phyloP scores from a whole-genome alignment of 2,329 filamentous ascomycete genomes.

The Didymella pinodella region DNA sequence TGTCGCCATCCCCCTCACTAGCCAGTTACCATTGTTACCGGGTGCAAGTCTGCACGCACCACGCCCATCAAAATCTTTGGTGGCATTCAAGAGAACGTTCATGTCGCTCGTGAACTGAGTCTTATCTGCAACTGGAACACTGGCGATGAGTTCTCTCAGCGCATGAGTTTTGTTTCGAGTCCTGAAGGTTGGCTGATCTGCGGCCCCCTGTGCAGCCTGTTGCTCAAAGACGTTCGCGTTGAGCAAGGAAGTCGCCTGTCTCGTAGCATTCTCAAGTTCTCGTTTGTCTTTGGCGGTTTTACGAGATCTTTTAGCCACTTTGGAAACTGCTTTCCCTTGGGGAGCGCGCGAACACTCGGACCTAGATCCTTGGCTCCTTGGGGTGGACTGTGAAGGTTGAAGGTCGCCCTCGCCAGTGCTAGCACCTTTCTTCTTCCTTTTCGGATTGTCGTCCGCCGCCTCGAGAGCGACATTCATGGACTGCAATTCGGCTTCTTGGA shows the following conservation, averaged over 20 bases:
- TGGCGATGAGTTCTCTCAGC: slow-evolving; percentile 52
- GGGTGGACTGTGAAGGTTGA: slow-evolving; percentile 16
- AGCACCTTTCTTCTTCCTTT: slow-evolving; percentile 29
- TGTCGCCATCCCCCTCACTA: slow-evolving; percentile 58
- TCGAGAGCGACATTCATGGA: slow-evolving; percentile 45
- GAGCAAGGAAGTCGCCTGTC: slow-evolving; percentile 38
- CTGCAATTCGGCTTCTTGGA: slow-evolving; percentile 39
- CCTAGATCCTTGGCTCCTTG: slow-evolving; percentile 12
- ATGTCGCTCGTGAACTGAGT: slow-evolving; percentile 49
- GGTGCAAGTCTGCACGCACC: slow-evolving; percentile 41
- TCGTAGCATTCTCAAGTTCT: slow-evolving; percentile 26
- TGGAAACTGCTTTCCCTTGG: slow-evolving; percentile 8
- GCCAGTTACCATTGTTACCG: slow-evolving; percentile 49
- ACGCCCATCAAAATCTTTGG: slow-evolving; percentile 53
- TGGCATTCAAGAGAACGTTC: slow-evolving; percentile 49
- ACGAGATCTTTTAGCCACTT: slow-evolving; percentile 18
- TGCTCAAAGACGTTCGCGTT: slow-evolving; percentile 44
- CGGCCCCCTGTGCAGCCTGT: slow-evolving; percentile 34
- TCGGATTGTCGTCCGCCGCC: slow-evolving; percentile 29
- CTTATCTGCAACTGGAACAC: slow-evolving; percentile 48
- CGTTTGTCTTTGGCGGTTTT: slow-evolving; percentile 30
- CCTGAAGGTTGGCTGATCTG: slow-evolving; percentile 37
- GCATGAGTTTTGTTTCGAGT: slow-evolving; percentile 43
- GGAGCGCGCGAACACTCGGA: slow-evolving; percentile 9
- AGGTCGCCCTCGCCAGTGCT: slow-evolving; percentile 7